phyloP scores from a whole-genome alignment of 176 grass and related monocot species.

The Alopecurus myosuroides region DNA sequence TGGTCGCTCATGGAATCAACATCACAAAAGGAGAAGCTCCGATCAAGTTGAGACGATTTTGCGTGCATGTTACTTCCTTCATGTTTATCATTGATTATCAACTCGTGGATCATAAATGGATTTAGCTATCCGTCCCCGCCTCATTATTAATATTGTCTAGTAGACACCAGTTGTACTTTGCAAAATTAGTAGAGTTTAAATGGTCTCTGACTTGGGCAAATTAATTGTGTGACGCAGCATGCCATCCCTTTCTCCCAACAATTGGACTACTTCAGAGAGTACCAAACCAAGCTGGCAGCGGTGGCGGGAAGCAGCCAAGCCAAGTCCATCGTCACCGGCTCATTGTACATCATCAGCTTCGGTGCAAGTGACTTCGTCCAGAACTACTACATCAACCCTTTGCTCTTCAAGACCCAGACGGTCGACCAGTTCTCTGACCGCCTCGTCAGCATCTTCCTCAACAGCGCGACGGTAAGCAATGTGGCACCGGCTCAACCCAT shows the following conservation, averaged over 20 bases:
- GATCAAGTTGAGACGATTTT: neutral
- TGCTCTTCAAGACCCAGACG: conserved; percentile 67
- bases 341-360: conserved; percentile 75
- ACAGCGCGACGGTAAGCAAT: conserved; percentile 43
- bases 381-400: conserved; percentile 97
- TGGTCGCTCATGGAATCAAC: neutral
- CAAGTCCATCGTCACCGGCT: conserved; percentile 38
- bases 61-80: neutral
- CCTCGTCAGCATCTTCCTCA: conserved; percentile 59
- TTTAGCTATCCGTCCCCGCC: neutral
- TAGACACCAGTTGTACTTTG: neutral
- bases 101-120: neutral
- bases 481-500: neutral
- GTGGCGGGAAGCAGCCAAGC: conserved; percentile 55
- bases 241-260: conserved; percentile 85
- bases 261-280: conserved; percentile 68
- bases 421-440: conserved; percentile 62
- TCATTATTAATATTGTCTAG: neutral
- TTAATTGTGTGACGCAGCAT: conserved; percentile 39
- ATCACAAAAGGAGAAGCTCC: neutral
- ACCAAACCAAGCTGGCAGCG: conserved; percentile 61
- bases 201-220: conserved; percentile 9
- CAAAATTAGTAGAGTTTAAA: neutral
- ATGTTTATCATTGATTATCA: neutral
- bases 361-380: conserved; percentile 79